Conservation (phyloP, 352 stramenopile genomes). For the Globisporangium abappressorium region DNA sequence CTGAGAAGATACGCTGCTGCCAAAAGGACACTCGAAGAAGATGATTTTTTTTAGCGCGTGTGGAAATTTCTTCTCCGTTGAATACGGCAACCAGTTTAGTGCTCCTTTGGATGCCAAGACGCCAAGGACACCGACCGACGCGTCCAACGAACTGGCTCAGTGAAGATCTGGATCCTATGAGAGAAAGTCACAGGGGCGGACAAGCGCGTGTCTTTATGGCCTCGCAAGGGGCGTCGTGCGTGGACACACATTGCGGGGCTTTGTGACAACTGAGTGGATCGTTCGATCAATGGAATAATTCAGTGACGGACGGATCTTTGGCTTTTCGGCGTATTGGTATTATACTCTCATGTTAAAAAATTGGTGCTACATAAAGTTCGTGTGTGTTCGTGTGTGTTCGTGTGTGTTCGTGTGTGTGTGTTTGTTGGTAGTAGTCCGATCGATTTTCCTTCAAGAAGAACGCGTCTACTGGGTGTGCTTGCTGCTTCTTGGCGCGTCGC, state of each 20-base stretch:
- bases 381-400: not conserved
- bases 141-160: no score
- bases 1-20: not conserved
- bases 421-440: not conserved
- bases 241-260: no score
- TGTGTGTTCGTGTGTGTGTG: not conserved
- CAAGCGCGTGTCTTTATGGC: no score
- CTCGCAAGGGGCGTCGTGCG: no score
- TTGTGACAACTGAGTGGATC: no score
- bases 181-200: no score
- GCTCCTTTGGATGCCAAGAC: no score
- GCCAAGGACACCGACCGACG: no score
- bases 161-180: no score
- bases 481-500: not conserved
- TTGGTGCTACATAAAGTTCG: not conserved
- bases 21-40: not conserved
- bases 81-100: no score
- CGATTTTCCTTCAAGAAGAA: not conserved
- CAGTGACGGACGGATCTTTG: not conserved
- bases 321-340: not conserved
- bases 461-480: not conserved
- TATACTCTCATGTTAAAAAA: constrained; percentile 2
- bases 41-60: not conserved
- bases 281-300: no score
- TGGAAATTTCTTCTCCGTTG: no score